These are phyloP conservation scores for Malassezia globosa DNA, from an alignment of 1,284 basidiomycete species.

Conservation along the genomic window DNA sequence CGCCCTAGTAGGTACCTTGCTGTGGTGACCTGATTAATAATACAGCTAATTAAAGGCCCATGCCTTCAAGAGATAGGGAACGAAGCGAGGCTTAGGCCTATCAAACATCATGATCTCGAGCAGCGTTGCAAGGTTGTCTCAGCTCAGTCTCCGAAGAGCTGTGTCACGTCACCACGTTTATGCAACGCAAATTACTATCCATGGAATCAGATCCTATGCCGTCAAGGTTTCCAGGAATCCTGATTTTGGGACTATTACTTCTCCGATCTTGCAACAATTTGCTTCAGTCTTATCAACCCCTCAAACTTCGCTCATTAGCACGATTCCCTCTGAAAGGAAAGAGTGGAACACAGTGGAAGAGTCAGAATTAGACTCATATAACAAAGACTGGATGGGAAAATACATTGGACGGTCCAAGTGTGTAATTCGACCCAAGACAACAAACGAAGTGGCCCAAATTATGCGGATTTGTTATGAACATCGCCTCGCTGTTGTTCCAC, in stretches of 20 bases:
- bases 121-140: too few species aligned
- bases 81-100: too few species aligned
- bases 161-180: too few species aligned
- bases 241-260: conserved; percentile 50
- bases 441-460: conserved; percentile 75
- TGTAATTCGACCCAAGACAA: conserved; percentile 77
- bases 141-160: too few species aligned
- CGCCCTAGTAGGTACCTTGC: too few species aligned
- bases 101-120: too few species aligned
- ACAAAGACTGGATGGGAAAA: conserved; percentile 96
- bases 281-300: conserved; percentile 50
- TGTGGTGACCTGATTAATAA: too few species aligned
- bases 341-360: conserved; percentile 47
- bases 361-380: conserved; percentile 65
- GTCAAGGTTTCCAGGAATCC: neutral
- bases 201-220: too few species aligned
- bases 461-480: conserved; percentile 39
- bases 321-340: conserved; percentile 45
- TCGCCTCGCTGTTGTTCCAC: conserved; percentile 65
- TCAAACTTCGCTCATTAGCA: conserved; percentile 49
- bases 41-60: too few species aligned
- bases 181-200: too few species aligned
- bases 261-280: conserved; percentile 50
- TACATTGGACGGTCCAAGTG: conserved; percentile 73
- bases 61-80: too few species aligned